Base-by-base conservation (phyloP, 495 filamentous ascomycete genomes). In the Entonaema liquescens region DNA sequence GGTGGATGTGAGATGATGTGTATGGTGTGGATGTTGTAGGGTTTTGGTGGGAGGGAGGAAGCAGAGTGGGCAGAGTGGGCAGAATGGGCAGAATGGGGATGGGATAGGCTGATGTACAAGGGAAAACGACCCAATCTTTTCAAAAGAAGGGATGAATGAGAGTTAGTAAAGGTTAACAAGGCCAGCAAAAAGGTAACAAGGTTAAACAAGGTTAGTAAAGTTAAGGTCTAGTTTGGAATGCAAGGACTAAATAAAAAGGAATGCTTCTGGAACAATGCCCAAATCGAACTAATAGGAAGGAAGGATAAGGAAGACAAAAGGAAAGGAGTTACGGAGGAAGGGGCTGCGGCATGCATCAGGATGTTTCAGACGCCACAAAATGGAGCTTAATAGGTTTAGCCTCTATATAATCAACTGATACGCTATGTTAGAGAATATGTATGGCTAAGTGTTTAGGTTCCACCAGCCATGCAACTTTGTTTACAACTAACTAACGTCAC, bases 251-350 rank as follows among this genome's bases (percentile, higher is more conserved):
- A 71, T 72, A 79, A 74, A 72, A 75, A 59, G 68, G 70, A 76
- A 67, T 69, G 55, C n/a, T 73, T 70, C 76, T 72, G 73, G 76
- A 76, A 75, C 73, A 77, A 75, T 77, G 67, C 73, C 68, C 71
- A 72, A 76, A 64, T 31, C 50, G n/a, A 70, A 38, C 52, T 67
- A 59, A 40, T 58, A 54, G 35, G 56, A 63, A 25, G 47, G 25
- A 50, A 59, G 49, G 21, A 50, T 55, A 56, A 49, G 55, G 62
- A 68, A 6, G 42, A 28, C 28, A 23, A 44, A 44, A 56, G 44
- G 23, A 60, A 72, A 64, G 59, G 61, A 71, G 65, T 36, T 44
- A 38, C 42, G 60, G 55, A 70, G 62, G 73, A 72, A 61, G 23
- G 23, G 38, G 55, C 50, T 61, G 50, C 19, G 68, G 52, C 62